Evolutionary conservation across 805 yeast genomes (phyloP).

Genomic region (Isabelozyma pseudorhagii): DNA sequence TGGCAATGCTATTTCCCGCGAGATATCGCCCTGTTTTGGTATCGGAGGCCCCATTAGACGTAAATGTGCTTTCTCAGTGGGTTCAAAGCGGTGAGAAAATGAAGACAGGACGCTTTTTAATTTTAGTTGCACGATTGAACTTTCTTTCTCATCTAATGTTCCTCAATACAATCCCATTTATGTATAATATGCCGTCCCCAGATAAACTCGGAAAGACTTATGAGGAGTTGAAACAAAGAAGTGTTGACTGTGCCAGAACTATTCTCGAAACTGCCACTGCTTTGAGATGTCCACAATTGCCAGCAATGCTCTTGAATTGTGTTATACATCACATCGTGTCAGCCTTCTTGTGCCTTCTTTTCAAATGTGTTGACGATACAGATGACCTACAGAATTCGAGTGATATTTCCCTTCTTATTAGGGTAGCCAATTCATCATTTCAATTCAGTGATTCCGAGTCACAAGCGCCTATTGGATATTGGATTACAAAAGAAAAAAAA

Average conservation of each 20-base stretch:
- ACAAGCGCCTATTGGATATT: background rate
- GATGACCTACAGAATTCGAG: background rate
- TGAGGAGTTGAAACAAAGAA: background rate
- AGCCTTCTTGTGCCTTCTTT: background rate
- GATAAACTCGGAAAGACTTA: background rate
- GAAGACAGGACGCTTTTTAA: background rate
- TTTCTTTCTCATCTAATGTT: background rate
- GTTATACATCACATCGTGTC: background rate
- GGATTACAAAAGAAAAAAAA: background rate
- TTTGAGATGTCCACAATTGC: background rate
- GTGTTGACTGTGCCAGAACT: background rate
- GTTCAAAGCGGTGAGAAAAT: background rate
- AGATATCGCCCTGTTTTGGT: background rate
- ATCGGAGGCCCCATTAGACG: background rate
- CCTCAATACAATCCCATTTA: background rate
- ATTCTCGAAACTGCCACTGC: background rate
- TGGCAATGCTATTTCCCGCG: background rate
- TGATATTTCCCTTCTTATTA: background rate
- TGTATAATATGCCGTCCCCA: background rate
- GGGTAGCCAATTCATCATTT: background rate
- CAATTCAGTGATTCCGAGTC: background rate
- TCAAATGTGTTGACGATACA: background rate
- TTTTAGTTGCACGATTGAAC: background rate
- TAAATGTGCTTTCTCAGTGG: background rate
- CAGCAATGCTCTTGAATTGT: background rate